Conservation (phyloP, 805 yeast species). For the Pichia nanzhaoensis region DNA sequence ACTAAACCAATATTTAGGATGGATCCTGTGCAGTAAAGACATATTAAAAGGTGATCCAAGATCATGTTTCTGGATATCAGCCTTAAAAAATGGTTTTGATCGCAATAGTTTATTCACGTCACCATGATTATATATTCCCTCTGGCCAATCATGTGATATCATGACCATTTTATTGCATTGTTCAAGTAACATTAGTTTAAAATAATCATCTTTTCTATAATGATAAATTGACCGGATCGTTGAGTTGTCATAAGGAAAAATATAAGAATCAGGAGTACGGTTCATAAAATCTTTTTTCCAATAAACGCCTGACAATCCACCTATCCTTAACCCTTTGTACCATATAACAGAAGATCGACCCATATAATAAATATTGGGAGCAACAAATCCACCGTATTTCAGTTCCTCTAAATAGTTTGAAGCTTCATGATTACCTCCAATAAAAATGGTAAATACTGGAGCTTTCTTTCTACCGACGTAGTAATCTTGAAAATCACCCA, state of each 20-base stretch:
- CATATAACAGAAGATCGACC: slow-evolving; percentile 73
- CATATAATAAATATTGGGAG: slow-evolving; percentile 76
- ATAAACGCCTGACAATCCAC: slow-evolving; percentile 82
- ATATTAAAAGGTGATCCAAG: slow-evolving; percentile 71
- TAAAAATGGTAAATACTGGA: slow-evolving; percentile 70
- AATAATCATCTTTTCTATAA: slow-evolving; percentile 55
- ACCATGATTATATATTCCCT: slow-evolving; percentile 64
- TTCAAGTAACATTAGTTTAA: slow-evolving; percentile 44
- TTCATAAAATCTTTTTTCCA: slow-evolving; percentile 43
- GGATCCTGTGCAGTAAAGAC: slow-evolving; percentile 43
- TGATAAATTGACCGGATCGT: slow-evolving; percentile 64
- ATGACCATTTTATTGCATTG: slow-evolving; percentile 40
- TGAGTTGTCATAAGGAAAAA: slow-evolving; percentile 41
- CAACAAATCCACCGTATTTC: slow-evolving; percentile 88
- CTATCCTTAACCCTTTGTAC: slow-evolving; percentile 70
- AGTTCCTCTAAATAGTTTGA: slow-evolving; percentile 69
- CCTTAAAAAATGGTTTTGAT: slow-evolving; percentile 58
- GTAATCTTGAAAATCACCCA: slow-evolving; percentile 79
- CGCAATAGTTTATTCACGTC: slow-evolving; percentile 41
- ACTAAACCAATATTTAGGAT: slow-evolving; percentile 76
- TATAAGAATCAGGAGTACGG: slow-evolving; percentile 30
- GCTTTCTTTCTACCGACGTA: slow-evolving; percentile 55
- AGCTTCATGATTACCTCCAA: slow-evolving; percentile 96
- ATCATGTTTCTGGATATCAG: slow-evolving; percentile 50
- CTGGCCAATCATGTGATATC: slow-evolving; percentile 94